A percentile compares a stretch with the other conserved stretches of the same genome.
These are phyloP conservation scores for Chenopodium quinoa DNA, from an alignment of 148 eudicot species.

Conservation along the genomic window DNA sequence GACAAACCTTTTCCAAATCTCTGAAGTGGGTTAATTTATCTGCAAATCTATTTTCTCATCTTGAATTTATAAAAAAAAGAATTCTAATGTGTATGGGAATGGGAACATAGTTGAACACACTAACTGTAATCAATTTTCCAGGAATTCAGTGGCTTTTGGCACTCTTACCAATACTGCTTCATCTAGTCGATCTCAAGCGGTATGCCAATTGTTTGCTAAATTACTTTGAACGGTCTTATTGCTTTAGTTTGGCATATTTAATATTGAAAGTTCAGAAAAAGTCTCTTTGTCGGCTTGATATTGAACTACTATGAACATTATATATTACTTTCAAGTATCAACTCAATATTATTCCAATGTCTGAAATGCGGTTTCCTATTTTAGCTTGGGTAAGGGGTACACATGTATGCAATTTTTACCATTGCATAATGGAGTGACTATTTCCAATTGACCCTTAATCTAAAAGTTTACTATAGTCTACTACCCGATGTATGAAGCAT, in stretches of 20 bases:
- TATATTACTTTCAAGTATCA: neutral
- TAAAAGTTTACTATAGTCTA: neutral
- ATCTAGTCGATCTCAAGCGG: conserved; percentile 37
- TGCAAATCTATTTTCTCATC: neutral
- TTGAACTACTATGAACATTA: neutral
- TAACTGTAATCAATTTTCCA: conserved; percentile 17
- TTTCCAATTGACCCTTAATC: neutral
- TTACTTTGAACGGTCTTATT: neutral
- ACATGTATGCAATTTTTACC: neutral
- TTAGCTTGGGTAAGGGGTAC: neutral
- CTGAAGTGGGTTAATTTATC: neutral
- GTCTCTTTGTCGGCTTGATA: neutral
- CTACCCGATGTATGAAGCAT: neutral
- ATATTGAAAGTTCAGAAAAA: neutral
- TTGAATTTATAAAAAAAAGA: neutral
- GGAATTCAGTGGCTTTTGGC: conserved; percentile 30
- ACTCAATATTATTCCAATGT: neutral
- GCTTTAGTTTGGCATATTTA: neutral
- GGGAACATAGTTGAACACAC: neutral
- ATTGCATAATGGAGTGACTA: neutral
- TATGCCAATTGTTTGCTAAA: conserved; percentile 30
- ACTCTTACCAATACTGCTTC: conserved; percentile 28
- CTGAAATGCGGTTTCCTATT: neutral
- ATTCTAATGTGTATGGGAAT: neutral
- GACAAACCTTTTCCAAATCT: neutral